Base-by-base conservation (phyloP, 768 basidiomycete genomes). In the Mycena capillaripes region DNA sequence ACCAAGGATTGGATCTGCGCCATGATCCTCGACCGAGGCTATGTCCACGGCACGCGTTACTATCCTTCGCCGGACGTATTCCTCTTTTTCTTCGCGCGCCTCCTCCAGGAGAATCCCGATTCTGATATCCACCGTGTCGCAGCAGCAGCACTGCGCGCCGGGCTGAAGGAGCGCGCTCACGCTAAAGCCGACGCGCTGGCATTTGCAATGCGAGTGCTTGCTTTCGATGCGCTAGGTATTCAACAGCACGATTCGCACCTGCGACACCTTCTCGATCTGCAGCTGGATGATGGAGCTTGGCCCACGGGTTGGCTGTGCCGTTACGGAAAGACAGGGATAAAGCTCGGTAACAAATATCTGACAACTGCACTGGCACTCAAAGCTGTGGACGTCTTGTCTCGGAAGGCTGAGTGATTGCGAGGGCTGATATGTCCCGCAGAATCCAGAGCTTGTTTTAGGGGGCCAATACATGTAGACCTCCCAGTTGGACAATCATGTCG, bases 71-170 rank as follows among this genome's bases (percentile, higher is more conserved):
- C 59, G 11, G 59, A 40, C 38, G 17, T 14, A 4, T 60, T 44
- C 38, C 40, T 60, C n/a, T 60, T 42, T 8, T 60, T 60, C 59
- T 34, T 60, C 27, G 59, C 59, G 40, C 59, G 25, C 2, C 27
- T 60, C 23, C 14, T 60, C 14, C 7, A 21, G 27, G 59, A 44
- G 40, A 40, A 60, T 34, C 38, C 59, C 10, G 59, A 6, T 6
- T 57, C 56, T 11, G 56, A 60, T 55, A 55, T 55, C 8, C 29
- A 55, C 19, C 10, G 11, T 32, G 29, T 16, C 16, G 53, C 53
- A 5, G 14, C 16, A 2, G 2, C 29, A 3, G 21, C 29, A 17
- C 53, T 55, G 2, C 53, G 53, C 29, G 53, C 29, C 14, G 29
- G 53, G 6, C 29, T 55, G 11, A 29, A 17, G 29, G 53, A 55